Conservation (phyloP, 345 rosid species). For the Triadica sebifera region DNA sequence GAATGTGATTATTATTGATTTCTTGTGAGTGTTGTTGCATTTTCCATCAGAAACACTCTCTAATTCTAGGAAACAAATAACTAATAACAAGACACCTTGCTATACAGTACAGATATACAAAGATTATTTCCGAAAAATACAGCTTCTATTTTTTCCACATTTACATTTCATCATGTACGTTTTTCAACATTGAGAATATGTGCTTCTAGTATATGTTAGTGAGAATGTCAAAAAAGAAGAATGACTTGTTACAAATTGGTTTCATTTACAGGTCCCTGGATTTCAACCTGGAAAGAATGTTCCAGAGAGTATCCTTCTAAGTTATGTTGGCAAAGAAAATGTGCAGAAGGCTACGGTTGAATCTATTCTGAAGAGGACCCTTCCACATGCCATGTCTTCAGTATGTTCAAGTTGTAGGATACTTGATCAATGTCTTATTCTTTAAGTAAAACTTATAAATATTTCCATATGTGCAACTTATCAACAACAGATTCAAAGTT, state of each 20-base stretch:
- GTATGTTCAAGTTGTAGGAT: conserved; percentile 35
- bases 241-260: background rate
- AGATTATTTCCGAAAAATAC: too few species aligned
- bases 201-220: background rate
- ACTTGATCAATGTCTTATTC: background rate
- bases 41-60: too few species aligned
- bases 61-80: too few species aligned
- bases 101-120: too few species aligned
- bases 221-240: background rate
- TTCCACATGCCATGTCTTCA: conserved; percentile 88
- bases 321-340: conserved; percentile 64
- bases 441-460: background rate
- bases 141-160: too few species aligned
- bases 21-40: too few species aligned
- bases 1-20: too few species aligned
- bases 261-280: conserved; percentile 61
- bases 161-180: background rate
- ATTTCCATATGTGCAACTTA: background rate
- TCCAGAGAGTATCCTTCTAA: conserved; percentile 72
- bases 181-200: background rate
- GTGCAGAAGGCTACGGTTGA: conserved; percentile 79
- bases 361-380: conserved; percentile 87
- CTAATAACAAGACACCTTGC: too few species aligned
- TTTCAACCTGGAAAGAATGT: conserved; percentile 77
- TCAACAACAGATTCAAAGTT: background rate